These are phyloP conservation scores for Penicillium sp. DNA, from an alignment of 2,329 filamentous ascomycete genomes.

Conservation along the genomic window DNA sequence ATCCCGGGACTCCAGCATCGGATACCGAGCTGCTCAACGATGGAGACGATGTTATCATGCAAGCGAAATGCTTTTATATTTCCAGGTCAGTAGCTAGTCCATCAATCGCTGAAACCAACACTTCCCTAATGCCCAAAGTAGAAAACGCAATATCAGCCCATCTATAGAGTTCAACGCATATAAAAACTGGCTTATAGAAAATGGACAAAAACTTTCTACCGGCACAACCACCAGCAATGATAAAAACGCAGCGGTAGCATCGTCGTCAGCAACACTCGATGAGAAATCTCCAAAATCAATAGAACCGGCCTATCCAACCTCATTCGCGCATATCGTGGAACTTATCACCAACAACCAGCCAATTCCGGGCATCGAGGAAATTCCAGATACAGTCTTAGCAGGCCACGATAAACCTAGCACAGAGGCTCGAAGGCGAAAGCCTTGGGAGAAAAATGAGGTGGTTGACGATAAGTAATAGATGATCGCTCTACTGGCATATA, in stretches of 20 bases:
- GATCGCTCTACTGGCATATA: neutral
- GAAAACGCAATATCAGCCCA: conserved; percentile 33
- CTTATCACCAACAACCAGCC: conserved; percentile 77
- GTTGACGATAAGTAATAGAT: neutral
- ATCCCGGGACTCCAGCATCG: conserved; percentile 35
- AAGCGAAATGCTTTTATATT: conserved; percentile 48
- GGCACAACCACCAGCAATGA: neutral
- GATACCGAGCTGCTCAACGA: conserved; percentile 33
- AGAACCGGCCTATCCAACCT: conserved; percentile 67
- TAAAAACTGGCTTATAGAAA: conserved; percentile 55
- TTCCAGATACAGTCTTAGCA: conserved; percentile 72
- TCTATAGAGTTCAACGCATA: conserved; percentile 65
- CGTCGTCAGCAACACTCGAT: conserved; percentile 9
- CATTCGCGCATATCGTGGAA: conserved; percentile 80
- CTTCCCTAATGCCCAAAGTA: conserved; percentile 14
- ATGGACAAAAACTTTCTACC: neutral
- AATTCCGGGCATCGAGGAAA: conserved; percentile 81
- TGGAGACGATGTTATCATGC: conserved; percentile 40
- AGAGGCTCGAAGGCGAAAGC: conserved; percentile 59
- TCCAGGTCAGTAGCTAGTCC: conserved; percentile 32
- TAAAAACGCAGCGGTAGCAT: conserved; percentile 3
- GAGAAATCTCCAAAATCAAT: conserved; percentile 37
- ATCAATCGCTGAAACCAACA: neutral
- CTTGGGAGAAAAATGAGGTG: conserved; percentile 66
- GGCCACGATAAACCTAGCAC: conserved; percentile 60